Base-by-base conservation (phyloP, 2,329 filamentous ascomycete species). In the Lasiodiplodia sp. region DNA sequence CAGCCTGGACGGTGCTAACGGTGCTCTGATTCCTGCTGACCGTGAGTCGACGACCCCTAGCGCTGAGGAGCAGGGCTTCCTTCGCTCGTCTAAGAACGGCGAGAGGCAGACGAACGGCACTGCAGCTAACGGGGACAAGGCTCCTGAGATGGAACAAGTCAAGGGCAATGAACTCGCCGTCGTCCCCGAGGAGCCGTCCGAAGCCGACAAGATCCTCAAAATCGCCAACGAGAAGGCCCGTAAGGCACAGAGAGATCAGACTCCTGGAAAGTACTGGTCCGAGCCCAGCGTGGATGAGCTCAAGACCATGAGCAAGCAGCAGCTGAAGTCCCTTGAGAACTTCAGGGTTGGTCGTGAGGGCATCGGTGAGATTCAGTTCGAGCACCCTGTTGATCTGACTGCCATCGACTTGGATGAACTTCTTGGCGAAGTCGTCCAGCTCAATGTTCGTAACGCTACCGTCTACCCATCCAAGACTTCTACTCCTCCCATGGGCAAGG, bases 181-280 rank as follows among this genome's bases (percentile, higher is more conserved):
- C 68, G 92, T 97, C 31, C 90, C 90, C 28, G 93, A 97, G 75
- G 88, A 93, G 75, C 75, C 75, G 56, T 76, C 79, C 40, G 76
- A 83, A 40, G 73, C 83, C 66, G 72, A 81, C 21, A 72, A n/a
- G 31, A n/a, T 74, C 53, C 75, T 76, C 5, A 72, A 73, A 2
- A 74, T 76, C 47, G 31, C 58, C 12, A 60, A 69, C 38, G 67
- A 53, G 7, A 47, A 69, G 55, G 76, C 77, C 52, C 65, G 68
- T 38, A 62, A 38, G 57, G 52, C 72, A 7, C 66, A 72, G 31
- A 71, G 71, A 23, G 86, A 88, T 71, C 86, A 85, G 31, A 84
- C 87, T 56, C 87, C 90, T 25, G 95, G 94, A 65, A 84, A 88
- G 10, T 99, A 99, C 82, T 98, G 91, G 91, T 96, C 93, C 87